A percentile compares a stretch with the other conserved stretches of the same genome.
These are phyloP conservation scores for Schizopora paradoxa DNA, from an alignment of 1,284 basidiomycete genomes.

Conservation along the genomic window DNA sequence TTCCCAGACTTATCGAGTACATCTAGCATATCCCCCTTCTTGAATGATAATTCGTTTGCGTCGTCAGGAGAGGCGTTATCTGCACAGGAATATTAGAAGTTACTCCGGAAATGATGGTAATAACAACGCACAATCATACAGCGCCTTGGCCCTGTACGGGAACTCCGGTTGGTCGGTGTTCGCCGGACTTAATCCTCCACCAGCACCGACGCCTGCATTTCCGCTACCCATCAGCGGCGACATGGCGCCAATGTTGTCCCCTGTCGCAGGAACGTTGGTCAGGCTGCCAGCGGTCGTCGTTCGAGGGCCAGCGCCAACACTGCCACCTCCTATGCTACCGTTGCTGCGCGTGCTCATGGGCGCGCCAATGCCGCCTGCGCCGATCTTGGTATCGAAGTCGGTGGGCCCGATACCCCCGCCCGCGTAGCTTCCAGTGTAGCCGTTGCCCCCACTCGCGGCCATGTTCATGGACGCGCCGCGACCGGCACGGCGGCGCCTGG, in stretches of 20 bases:
- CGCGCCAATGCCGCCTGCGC: conserved; percentile 31
- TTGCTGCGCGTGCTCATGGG: conserved; percentile 50
- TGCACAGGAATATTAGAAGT: conserved; percentile 29
- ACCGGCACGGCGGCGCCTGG: conserved; percentile 56
- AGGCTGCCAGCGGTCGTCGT: conserved; percentile 38
- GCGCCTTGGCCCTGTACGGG: conserved; percentile 75
- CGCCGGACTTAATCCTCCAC: conserved; percentile 28
- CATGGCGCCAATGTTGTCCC: conserved; percentile 38
- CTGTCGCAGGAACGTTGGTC: conserved; percentile 36
- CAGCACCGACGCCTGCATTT: conserved; percentile 51
- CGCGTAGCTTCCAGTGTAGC: conserved; percentile 53
- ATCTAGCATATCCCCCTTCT: conserved; percentile 91
- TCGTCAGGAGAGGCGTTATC: conserved; percentile 92
- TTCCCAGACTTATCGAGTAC: conserved; percentile 92
- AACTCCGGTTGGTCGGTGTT: conserved; percentile 29
- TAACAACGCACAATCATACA: conserved; percentile 74
- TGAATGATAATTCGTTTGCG: conserved; percentile 93
- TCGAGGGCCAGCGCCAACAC: conserved; percentile 44
- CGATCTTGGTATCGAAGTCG: conserved; percentile 58
- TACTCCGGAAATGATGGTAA: conserved; percentile 12
- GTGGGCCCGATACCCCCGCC: conserved; percentile 62
- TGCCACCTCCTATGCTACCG: conserved; percentile 46
- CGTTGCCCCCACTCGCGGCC: conserved; percentile 51
- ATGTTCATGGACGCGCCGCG: conserved; percentile 56
- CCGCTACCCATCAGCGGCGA: conserved; percentile 61